phyloP scores from a whole-genome alignment of 768 basidiomycete species.

The Serendipita sp. region DNA sequence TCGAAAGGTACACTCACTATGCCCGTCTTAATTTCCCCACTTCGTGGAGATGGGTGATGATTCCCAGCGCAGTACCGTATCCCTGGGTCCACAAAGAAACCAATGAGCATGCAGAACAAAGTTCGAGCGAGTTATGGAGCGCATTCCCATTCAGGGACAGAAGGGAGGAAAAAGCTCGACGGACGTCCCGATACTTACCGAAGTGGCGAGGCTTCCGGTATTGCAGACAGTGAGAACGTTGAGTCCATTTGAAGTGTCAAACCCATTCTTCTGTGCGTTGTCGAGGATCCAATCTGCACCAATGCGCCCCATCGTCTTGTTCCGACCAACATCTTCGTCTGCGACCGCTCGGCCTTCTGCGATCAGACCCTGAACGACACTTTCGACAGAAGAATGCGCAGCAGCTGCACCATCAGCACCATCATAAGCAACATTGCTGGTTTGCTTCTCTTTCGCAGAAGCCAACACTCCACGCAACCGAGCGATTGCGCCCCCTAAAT shows the following conservation, averaged over 20 bases:
- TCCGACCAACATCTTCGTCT: constrained; percentile 75
- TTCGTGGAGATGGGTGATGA: constrained; percentile 82
- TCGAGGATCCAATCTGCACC: constrained; percentile 76
- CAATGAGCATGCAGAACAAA: background rate
- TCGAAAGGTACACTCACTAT: constrained; percentile 21
- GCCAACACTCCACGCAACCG: constrained; percentile 42
- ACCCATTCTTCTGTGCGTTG: constrained; percentile 26
- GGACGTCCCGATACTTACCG: constrained; percentile 30
- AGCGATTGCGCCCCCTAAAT: constrained; percentile 72
- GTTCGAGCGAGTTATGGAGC: no score
- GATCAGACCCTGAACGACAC: constrained; percentile 39
- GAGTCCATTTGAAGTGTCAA: constrained; percentile 28
- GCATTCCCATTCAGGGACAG: background rate
- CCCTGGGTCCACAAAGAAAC: constrained; percentile 36
- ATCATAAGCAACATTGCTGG: background rate
- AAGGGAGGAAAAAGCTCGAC: background rate
- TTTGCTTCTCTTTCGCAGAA: constrained; percentile 10
- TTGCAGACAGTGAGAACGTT: constrained; percentile 92
- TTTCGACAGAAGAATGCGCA: constrained; percentile 22
- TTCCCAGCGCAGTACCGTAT: constrained; percentile 73
- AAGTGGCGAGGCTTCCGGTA: constrained; percentile 91
- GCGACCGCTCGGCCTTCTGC: constrained; percentile 59
- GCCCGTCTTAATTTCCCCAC: constrained; percentile 60
- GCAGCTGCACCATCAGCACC: constrained; percentile 18
- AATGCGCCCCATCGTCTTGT: constrained; percentile 66